Base-by-base conservation (phyloP, 116 monocot genomes). In the Trichopus zeylanicus region DNA sequence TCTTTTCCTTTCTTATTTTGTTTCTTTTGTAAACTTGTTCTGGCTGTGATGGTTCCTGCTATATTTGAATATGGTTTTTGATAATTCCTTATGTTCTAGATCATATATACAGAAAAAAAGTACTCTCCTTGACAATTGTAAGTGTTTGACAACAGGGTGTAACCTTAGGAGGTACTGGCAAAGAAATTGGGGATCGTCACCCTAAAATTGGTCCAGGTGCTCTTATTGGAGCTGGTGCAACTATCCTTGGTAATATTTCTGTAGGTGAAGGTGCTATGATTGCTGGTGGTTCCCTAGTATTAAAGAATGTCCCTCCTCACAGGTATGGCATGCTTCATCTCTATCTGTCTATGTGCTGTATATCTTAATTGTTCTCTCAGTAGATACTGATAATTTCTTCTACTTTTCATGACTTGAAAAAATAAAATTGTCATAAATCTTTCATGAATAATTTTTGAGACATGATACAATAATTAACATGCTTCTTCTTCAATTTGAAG, bases 181-280 rank as follows among this genome's bases (percentile, higher is more conserved):
- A 92, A 46, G 79, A 81, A 65, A 42, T 73, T 72, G 88, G 92
- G 62, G 84, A 92, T 48, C 76, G 87, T 20, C 92, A 92, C 58
- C 92, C 92, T 54, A 87, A 92, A 72, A 84, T 92, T 29, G 81
- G 81, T 53, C 78, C 75, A 52, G 92, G 87, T 63, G 88, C 92
- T 73, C 81, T 92, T 64, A 81, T 92, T 52, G 87, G 92, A 51
- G 92, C 92, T 69, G 84, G 92, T 76, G 87, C 83, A 29, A 92
- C 81, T 3, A 75, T 87, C 59, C 84, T 92, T 57, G 92, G 87
- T 16, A 87, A 87, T 52, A 92, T 92, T 58, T 53, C 29, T 32
- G 75, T 92, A 25, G 83, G 84, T 48, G 92, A 87, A 77, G 92
- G 87, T 69, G 87, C 87, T 56, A 81, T 92, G 80, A 62, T 92